Base-by-base conservation (phyloP, 805 yeast species). In the Nakazawaea siamensis region DNA sequence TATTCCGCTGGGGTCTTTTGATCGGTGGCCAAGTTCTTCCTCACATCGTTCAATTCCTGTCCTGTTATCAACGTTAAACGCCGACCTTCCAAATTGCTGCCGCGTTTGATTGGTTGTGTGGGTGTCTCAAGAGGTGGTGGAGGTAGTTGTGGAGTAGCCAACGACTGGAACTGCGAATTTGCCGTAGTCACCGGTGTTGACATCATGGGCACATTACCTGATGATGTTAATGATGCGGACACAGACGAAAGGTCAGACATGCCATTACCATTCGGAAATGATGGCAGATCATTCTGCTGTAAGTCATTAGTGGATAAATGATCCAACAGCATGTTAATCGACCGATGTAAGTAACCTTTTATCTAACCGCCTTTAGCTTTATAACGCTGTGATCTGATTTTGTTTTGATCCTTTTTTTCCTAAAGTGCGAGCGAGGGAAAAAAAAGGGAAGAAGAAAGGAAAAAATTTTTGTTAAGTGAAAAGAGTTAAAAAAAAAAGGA, bases 1-100 rank as follows among this genome's bases (percentile, higher is more conserved):
- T 92, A 92, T 49, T 88, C 97, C 0, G 90, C 80, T 0, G 88
- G 84, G 18, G 80, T 68, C 49, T 80, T 77, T 16, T 33, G 40
- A 25, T 37, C 40, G 6, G 40, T 37, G 17, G 37, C 37, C 31
- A 37, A 33, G 13, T 33, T 20, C 21, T 18, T 37, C 5, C 40
- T 27, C 2, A 33, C 31, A 15, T 37, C 40, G 15, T 32, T 33
- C 10, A 37, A 15, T 20, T 37, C 36, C 21, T 37, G 35, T 4
- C 35, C 36, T 5, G 31, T 28, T 7, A 32, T 19, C 2, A 27
- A 21, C 9, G 36, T 32, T 26, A 37, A 29, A 13, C 35, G 25
- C n/a, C 35, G 21, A 7, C 35, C 35, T 19, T 37, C 40, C 29
- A 32, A 32, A 15, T 21, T 29, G 17, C 21, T 24, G 28, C 24